Conservation (phyloP, 192 early-diverging fungal species). For the Backusella circina region DNA sequence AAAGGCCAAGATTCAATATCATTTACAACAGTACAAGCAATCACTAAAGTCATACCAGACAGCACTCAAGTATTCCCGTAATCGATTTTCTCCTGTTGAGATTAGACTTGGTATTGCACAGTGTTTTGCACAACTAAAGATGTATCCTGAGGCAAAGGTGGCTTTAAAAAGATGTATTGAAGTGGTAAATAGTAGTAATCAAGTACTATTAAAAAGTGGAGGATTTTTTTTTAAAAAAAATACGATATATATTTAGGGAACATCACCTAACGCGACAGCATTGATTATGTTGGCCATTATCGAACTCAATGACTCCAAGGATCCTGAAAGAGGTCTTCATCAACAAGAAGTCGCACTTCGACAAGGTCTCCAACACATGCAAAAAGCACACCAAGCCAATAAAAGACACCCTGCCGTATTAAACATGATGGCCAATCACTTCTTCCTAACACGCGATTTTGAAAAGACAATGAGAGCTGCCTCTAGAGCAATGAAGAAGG, state of each 20-base stretch:
- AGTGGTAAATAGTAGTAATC: slow-evolving; percentile 40
- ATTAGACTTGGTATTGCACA: slow-evolving; percentile 85
- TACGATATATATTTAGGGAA: neutral
- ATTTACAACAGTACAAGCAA: slow-evolving; percentile 56
- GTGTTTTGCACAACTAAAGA: slow-evolving; percentile 75
- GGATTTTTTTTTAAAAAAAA: neutral
- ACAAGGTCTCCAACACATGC: slow-evolving; percentile 44
- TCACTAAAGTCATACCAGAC: slow-evolving; percentile 78
- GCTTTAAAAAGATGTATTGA: slow-evolving; percentile 71
- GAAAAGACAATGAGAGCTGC: slow-evolving; percentile 42
- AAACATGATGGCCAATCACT: slow-evolving; percentile 53
- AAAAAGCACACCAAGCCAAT: slow-evolving; percentile 46
- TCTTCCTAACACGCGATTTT: slow-evolving; percentile 44
- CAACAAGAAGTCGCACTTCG: slow-evolving; percentile 42
- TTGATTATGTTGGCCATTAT: slow-evolving; percentile 71
- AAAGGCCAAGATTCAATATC: slow-evolving; percentile 60
- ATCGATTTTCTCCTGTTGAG: slow-evolving; percentile 42
- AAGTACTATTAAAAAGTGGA: neutral
- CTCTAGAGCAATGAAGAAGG: slow-evolving; percentile 37
- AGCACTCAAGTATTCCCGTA: slow-evolving; percentile 59
- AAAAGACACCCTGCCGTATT: slow-evolving; percentile 52
- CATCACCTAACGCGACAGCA: slow-evolving; percentile 57
- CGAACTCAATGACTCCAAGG: slow-evolving; percentile 74
- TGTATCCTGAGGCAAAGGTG: slow-evolving; percentile 58
- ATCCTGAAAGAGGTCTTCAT: slow-evolving; percentile 30